phyloP scores from a whole-genome alignment of 176 grass and related monocot genomes.

The Puccinellia tenuiflora region DNA sequence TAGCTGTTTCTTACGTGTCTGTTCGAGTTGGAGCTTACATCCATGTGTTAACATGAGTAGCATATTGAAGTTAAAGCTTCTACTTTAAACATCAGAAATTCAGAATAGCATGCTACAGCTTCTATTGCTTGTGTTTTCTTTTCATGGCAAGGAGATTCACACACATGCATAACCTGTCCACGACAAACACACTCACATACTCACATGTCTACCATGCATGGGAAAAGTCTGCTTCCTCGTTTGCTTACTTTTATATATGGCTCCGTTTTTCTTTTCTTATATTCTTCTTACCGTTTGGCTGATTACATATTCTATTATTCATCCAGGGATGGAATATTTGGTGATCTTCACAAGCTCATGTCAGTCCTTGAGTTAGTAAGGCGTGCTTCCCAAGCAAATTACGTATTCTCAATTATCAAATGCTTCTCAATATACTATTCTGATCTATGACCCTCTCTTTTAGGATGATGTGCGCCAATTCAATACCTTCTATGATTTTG shows the following conservation, averaged over 20 bases:
- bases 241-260: not conserved
- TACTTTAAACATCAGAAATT: not conserved
- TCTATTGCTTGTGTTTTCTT: not conserved
- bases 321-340: constrained; percentile 60
- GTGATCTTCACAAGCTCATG: constrained; percentile 74
- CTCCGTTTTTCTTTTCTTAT: not conserved
- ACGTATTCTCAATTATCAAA: not conserved
- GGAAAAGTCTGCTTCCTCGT: not conserved
- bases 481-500: constrained; percentile 84
- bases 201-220: constrained; percentile 13
- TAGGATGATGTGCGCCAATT: constrained; percentile 71
- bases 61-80: not conserved
- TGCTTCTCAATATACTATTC: constrained; percentile 18
- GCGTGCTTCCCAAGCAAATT: constrained; percentile 17
- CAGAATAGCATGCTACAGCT: not conserved
- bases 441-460: constrained; percentile 28
- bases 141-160: not conserved
- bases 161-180: not conserved
- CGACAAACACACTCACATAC: constrained; percentile 1
- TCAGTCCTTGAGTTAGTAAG: constrained; percentile 63
- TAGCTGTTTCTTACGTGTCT: not conserved
- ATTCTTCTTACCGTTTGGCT: not conserved
- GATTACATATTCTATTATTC: constrained; percentile 34
- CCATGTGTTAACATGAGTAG: not conserved
- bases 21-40: not conserved